Base-by-base conservation (phyloP, 2,329 filamentous ascomycete genomes). In the Alternaria incomplexa region DNA sequence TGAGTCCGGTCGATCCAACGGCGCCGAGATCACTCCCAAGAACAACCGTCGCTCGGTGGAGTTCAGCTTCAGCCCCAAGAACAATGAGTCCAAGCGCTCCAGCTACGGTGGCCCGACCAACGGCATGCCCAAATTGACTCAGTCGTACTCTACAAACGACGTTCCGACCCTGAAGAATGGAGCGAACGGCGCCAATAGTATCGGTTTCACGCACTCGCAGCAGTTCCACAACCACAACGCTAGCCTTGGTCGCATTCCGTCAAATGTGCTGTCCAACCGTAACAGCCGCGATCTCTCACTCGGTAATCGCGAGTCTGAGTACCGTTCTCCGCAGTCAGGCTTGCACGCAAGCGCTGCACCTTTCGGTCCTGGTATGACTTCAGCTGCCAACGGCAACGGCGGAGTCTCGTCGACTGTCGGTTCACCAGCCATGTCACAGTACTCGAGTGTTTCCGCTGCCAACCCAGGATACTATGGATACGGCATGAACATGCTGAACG, bases 131-230 rank as follows among this genome's bases (percentile, higher is more conserved):
- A 93, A 92, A 83, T 81, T 97, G 61, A 92, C 94, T 80, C 90
- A 91, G 47, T 97, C 95, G 0, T 97, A 92, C 82, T 97, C 96
- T 10, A 89, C 93, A 57, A 96, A 91, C 79, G 94, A 98, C 74
- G 86, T 97, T 20, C 92, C 93, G 5, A 96, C 93, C 8, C 84
- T 93, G 74, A 97, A 96, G 86, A 90, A 85, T 69, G 85, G 82
- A 51, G 80, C 84, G 53, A 82, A 85, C 51, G 71, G 75, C 36
- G 55, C 65, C 36, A 76, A 75, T 55, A 66, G 72, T 28, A 55
- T 61, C 6, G 68, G 73, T 23, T 76, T 79, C 64, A 79, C 76
- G 56, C 91, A 84, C 6, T 86, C 89, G 73, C 84, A 87, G 66
- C 83, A 85, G 70, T 82, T 87, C 53, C 87, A 89, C 66, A 86